Evolutionary conservation across 2,329 filamentous ascomycete genomes (phyloP).

Genomic region (Fusarium sp.): DNA sequence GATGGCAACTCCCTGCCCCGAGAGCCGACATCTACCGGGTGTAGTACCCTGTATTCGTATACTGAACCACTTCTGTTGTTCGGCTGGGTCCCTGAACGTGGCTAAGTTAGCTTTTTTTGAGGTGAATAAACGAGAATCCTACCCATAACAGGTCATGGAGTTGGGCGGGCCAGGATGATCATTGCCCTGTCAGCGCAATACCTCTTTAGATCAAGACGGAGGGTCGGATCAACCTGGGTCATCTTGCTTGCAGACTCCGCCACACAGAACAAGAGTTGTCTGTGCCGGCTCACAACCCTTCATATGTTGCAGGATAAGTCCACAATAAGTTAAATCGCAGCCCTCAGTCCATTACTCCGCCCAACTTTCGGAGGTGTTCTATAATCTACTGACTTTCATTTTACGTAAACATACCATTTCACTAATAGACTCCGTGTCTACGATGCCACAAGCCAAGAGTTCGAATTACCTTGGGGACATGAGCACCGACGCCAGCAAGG

Average conservation of each 20-base stretch:
- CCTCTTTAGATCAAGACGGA: not conserved
- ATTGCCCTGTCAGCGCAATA: not conserved
- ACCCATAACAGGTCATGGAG: not conserved
- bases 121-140: not conserved
- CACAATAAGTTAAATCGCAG: not conserved
- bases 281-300: not conserved
- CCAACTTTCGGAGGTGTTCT: not conserved
- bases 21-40: not conserved
- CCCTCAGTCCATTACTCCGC: not conserved
- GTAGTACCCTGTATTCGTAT: not conserved
- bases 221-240: not conserved
- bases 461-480: not conserved
- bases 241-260: constrained; percentile 1
- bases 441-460: constrained; percentile 5
- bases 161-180: not conserved
- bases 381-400: not conserved
- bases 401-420: constrained; percentile 2
- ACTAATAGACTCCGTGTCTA: not conserved
- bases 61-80: not conserved
- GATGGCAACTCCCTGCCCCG: not conserved
- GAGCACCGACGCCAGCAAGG: constrained; percentile 9
- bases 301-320: not conserved
- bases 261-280: not conserved
- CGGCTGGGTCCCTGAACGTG: not conserved
- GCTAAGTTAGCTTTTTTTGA: too few relatives aligned